phyloP scores from a whole-genome alignment of 2,329 filamentous ascomycete genomes.

The Botrytis fabae region DNA sequence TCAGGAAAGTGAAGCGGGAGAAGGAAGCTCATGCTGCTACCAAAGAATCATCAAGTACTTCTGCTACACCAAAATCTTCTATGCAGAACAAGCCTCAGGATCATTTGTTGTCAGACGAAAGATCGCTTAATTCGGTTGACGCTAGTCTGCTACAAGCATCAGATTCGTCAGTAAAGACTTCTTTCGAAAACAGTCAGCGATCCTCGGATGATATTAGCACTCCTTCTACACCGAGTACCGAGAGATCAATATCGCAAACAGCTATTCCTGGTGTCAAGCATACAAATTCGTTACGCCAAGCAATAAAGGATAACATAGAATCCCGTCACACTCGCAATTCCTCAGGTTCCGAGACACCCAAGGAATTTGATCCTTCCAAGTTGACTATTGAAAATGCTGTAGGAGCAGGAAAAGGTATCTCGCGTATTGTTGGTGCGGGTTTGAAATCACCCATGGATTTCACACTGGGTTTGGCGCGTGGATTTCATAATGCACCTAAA shows the following conservation, averaged over 20 bases:
- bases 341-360: slow-evolving; percentile 33
- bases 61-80: slow-evolving; percentile 25
- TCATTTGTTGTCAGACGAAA: slow-evolving; percentile 25
- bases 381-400: slow-evolving; percentile 55
- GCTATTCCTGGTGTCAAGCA: slow-evolving; percentile 20
- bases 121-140: slow-evolving; percentile 20
- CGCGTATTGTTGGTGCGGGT: slow-evolving; percentile 71
- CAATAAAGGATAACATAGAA: slow-evolving; percentile 36
- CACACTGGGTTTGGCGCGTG: slow-evolving; percentile 76
- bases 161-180: slow-evolving; percentile 30
- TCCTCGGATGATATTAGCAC: slow-evolving; percentile 28
- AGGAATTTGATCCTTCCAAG: slow-evolving; percentile 32
- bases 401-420: slow-evolving; percentile 61
- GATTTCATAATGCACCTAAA: slow-evolving; percentile 83
- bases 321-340: slow-evolving; percentile 21
- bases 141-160: slow-evolving; percentile 22
- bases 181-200: slow-evolving; percentile 33
- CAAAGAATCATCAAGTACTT: slow-evolving; percentile 24
- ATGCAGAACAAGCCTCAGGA: slow-evolving; percentile 27
- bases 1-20: slow-evolving; percentile 44
- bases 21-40: slow-evolving; percentile 25
- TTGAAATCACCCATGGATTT: slow-evolving; percentile 84
- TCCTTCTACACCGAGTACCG: slow-evolving; percentile 31
- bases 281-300: slow-evolving; percentile 37
- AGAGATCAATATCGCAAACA: slow-evolving; percentile 17